A percentile compares a stretch with the other conserved stretches of the same genome.
Evolutionary conservation across 768 basidiomycete genomes (phyloP).

Genomic region (Suillus subaureus): DNA sequence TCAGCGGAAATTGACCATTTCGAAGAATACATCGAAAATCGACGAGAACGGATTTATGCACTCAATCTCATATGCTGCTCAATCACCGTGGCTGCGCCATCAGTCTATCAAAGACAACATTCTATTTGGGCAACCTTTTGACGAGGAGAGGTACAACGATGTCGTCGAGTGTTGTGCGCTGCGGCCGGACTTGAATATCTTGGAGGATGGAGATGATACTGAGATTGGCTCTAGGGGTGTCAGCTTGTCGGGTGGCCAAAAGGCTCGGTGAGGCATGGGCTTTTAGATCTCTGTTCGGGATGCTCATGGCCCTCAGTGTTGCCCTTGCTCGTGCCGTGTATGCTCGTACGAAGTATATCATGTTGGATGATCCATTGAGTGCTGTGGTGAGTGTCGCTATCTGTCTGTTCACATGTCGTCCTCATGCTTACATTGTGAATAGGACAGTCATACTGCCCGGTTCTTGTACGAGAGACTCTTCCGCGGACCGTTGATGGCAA

Average conservation of each 20-base stretch:
- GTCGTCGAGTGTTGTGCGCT: constrained; percentile 89
- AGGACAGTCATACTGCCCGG: constrained; percentile 73
- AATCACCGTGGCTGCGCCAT: constrained; percentile 70
- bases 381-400: constrained; percentile 60
- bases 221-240: constrained; percentile 79
- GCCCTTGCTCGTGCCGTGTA: constrained; percentile 85
- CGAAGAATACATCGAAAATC: constrained; percentile 51
- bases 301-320: constrained; percentile 47
- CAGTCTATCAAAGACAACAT: constrained; percentile 83
- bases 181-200: constrained; percentile 73
- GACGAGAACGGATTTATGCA: constrained; percentile 65
- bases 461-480: constrained; percentile 66
- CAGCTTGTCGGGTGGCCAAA: constrained; percentile 80
- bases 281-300: background rate
- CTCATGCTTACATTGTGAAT: constrained; percentile 9
- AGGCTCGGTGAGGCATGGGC: constrained; percentile 60
- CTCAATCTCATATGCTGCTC: constrained; percentile 70
- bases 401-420: background rate
- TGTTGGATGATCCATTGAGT: constrained; percentile 83
- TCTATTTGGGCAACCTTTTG: constrained; percentile 69
- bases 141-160: constrained; percentile 70
- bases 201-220: constrained; percentile 86
- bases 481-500: constrained; percentile 61
- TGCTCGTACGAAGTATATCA: constrained; percentile 63
- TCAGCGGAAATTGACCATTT: constrained; percentile 40